Evolutionary conservation across 169 alveolate genomes (phyloP), one percentile per base, ranked within the genome.

Genomic region (Eimeria brunetti): DNA sequence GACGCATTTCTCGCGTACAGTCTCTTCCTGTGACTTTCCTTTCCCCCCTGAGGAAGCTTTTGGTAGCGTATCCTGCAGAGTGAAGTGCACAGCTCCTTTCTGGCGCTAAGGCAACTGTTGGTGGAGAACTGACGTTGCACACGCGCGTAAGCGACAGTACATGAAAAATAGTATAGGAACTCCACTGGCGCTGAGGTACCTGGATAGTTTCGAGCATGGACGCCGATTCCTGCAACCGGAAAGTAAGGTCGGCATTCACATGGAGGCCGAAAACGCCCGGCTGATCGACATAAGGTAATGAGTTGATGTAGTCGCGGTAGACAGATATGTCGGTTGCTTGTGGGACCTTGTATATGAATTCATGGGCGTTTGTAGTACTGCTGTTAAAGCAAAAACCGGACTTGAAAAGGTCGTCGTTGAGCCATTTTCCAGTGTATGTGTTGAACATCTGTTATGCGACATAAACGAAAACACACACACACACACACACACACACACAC

Each of bases 241-340:
- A 99, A 44, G 99, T 98, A 92, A 99, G 96, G 92, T 99, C 99
- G 44, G 99, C 99, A 95, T 98, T 98, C 73, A 98, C 98, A 96
- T 99, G 99, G 67, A 99, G 98, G 49, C 98, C 99, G 96, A 99
- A 98, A 76, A 98, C 98, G 81, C 97, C 96, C 18, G 99, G 99
- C 30, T 97, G 97, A 94, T 99, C 99, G 64, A 98, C 98, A 67
- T 97, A 97, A 27, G 99, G 99, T 97, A 99, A 96, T 69, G 95
- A 96, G 81, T 97, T 97, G 92, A 99, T 98, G 95, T 97, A 97
- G 69, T 98, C 98, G 58, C 98, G 96, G 96, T 97, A 98, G 91
- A 97, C 98, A 53, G 95, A 69, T 78, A 98, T 98, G 95, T 99
- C 99, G 80, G 96, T 96, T 97, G 97, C 96, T 92, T 98, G 98